phyloP scores from a whole-genome alignment of 148 eudicot species.

The Chenopodium suecicum region DNA sequence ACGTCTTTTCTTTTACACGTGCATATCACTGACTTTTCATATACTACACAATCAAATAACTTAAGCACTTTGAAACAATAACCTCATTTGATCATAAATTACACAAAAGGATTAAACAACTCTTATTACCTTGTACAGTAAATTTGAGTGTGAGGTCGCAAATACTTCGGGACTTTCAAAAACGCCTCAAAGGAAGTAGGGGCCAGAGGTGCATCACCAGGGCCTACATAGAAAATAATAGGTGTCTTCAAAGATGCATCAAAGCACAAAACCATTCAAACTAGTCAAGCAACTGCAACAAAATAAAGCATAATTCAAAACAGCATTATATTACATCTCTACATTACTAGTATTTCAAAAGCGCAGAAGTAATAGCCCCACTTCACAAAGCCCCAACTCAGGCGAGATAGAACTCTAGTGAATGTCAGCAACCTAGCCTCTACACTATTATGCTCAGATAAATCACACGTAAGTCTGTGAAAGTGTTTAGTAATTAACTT shows the following conservation, averaged over 20 bases:
- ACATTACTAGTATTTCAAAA: neutral
- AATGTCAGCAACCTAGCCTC: neutral
- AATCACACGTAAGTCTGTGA: neutral
- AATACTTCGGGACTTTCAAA: conserved; percentile 87
- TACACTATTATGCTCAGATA: neutral
- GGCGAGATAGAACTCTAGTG: neutral
- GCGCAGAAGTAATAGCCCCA: neutral
- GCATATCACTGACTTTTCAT: neutral
- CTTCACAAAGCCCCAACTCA: neutral
- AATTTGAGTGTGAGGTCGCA: conserved; percentile 94
- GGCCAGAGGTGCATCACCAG: conserved; percentile 93
- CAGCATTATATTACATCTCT: neutral
- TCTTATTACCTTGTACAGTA: conserved; percentile 87
- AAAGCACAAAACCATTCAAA: neutral
- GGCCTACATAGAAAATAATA: conserved; percentile 49
- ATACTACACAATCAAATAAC: neutral
- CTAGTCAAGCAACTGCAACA: neutral
- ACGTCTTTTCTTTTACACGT: neutral
- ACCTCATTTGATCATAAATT: neutral
- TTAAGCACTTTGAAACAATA: neutral
- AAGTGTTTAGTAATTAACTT: no score
- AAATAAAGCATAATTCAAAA: neutral
- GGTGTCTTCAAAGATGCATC: conserved; percentile 1
- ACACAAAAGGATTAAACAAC: conserved; percentile 2
- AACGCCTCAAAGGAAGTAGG: conserved; percentile 87